Base-by-base conservation (phyloP, 2,329 filamentous ascomycete genomes). In the Trichoderma sp. region DNA sequence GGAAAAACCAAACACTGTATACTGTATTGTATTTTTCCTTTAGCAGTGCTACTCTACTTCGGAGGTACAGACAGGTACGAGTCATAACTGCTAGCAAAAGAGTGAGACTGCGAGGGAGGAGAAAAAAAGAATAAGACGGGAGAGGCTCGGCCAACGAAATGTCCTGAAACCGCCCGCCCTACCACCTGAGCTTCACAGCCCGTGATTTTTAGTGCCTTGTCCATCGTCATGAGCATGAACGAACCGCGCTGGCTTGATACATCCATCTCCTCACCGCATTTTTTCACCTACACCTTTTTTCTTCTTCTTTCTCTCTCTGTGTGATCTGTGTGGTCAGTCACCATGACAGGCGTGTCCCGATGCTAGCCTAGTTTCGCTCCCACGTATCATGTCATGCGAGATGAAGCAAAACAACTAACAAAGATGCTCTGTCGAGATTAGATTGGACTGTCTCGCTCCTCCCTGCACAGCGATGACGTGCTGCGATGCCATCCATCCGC, bases 211-310 rank as follows among this genome's bases (percentile, higher is more conserved):
- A 71, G 67, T 27, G 53, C 21, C 67, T 62, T 45, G 67, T 31
- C 73, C 66, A 64, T 71, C 73, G 63, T 62, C 75, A 56, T 77
- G 27, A 74, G 62, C 69, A 60, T 56, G 62, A 56, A 56, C 31
- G 62, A 56, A 56, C 31, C 50, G 71, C 50, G 71, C 63, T 56
- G 75, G 65, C 68, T 69, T 41, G 65, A 29, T 24, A 63, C 16
- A 64, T 63, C 56, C 27, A 29, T 29, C 67, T 53, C 59, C 66
- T 78, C 77, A 78, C 77, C 77, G 77, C 77, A 77, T 53, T 77
- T 76, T 38, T 56, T n/a, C 11, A 41, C 12, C 27, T 53, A 64
- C 41, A 72, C 45, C 45, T 53, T 53, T 62, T 59, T 18, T 45
- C 7, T 6, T 31, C 29, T 2, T 31, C 14, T 16, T 8, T 18